Percentiles rank a stretch among this genome's conserved stretches.
These are phyloP conservation scores for Colletotrichum sp. DNA, from an alignment of 2,329 filamentous ascomycete genomes.

Conservation along the genomic window DNA sequence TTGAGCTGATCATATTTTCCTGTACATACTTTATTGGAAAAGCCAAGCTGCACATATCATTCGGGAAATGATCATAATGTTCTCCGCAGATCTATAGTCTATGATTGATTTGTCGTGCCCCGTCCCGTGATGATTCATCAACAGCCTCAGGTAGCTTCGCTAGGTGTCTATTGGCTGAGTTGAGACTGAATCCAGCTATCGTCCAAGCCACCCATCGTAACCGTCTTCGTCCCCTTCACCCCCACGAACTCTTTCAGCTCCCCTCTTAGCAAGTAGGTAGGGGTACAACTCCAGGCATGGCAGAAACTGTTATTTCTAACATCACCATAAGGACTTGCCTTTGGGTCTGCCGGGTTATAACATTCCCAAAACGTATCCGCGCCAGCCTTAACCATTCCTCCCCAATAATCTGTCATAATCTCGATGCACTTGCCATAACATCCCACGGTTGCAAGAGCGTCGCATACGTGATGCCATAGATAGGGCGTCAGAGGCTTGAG, in stretches of 20 bases:
- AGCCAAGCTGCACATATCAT: background rate
- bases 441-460: slow-evolving; percentile 29
- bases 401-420: slow-evolving; percentile 37
- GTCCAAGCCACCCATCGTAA: background rate
- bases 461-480: slow-evolving; percentile 33
- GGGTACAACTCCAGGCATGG: slow-evolving; percentile 38
- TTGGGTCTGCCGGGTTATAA: slow-evolving; percentile 30
- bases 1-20: background rate
- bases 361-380: slow-evolving; percentile 39
- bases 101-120: background rate
- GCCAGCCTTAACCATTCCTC: slow-evolving; percentile 34
- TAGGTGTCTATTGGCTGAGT: background rate
- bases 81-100: background rate
- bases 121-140: background rate
- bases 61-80: background rate
- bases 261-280: slow-evolving; percentile 30
- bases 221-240: background rate
- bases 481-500: slow-evolving; percentile 35
- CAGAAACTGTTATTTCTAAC: slow-evolving; percentile 37
- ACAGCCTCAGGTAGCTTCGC: background rate
- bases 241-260: slow-evolving; percentile 11
- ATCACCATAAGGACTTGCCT: slow-evolving; percentile 35
- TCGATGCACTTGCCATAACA: slow-evolving; percentile 29
- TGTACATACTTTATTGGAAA: slow-evolving; percentile 5
- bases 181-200: background rate